Evolutionary conservation across 2,329 filamentous ascomycete genomes (phyloP).

Genomic region (Claviceps pusilla): DNA sequence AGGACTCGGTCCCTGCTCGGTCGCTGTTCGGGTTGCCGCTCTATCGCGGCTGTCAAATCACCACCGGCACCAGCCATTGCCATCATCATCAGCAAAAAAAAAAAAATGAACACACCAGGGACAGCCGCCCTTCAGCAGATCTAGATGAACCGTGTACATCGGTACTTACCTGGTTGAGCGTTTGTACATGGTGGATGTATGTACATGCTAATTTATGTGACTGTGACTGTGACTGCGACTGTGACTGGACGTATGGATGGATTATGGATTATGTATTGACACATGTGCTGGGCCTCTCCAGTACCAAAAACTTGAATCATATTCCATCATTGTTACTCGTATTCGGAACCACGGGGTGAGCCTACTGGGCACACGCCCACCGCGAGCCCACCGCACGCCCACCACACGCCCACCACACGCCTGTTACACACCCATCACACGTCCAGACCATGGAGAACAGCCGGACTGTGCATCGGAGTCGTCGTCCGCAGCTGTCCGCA

Average conservation of each 20-base stretch:
- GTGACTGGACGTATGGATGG: too few relatives aligned
- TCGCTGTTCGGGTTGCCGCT: background rate
- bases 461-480: background rate
- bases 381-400: background rate
- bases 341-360: slow-evolving; percentile 1
- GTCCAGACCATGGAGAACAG: background rate
- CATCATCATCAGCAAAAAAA: background rate
- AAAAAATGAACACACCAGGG: background rate
- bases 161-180: too few relatives aligned
- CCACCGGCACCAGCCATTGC: background rate
- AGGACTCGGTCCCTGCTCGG: background rate
- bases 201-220: background rate
- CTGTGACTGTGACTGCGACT: background rate
- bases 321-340: slow-evolving; percentile 1
- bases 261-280: background rate
- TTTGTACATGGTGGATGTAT: background rate
- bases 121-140: background rate
- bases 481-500: background rate
- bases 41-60: background rate
- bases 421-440: background rate
- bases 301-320: background rate
- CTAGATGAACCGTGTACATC: background rate
- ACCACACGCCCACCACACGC: background rate
- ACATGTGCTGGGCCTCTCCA: background rate
- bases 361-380: background rate